phyloP scores from a whole-genome alignment of 2,329 filamentous ascomycete species.

The Dryadomyces quercivorus region DNA sequence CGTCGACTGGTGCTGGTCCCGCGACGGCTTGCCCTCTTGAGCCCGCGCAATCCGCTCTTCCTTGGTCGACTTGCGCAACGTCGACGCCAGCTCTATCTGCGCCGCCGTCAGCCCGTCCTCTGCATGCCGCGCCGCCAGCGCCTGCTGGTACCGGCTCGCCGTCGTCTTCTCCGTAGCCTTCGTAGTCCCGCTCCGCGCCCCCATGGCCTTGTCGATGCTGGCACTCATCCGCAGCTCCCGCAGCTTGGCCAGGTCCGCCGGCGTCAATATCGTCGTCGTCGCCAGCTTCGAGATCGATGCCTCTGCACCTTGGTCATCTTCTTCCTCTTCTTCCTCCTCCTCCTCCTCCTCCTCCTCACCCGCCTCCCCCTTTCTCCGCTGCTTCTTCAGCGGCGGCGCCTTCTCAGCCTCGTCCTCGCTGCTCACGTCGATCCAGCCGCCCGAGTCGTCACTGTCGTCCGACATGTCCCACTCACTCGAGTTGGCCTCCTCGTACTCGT shows the following conservation, averaged over 20 bases:
- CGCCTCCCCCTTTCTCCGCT: conserved; percentile 17
- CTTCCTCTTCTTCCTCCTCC: conserved; percentile 20
- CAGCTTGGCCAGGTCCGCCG: conserved; percentile 90
- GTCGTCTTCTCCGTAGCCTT: conserved; percentile 1
- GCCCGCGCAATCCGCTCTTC: conserved; percentile 80
- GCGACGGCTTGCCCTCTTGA: conserved; percentile 66
- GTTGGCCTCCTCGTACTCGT: conserved; percentile 41
- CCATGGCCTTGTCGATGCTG: conserved; percentile 53
- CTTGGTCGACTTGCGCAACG: conserved; percentile 72
- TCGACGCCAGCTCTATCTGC: conserved; percentile 79
- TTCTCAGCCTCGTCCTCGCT: conserved; percentile 76
- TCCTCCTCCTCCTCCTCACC: conserved; percentile 17
- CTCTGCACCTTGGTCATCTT: conserved; percentile 33
- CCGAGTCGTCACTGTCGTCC: conserved; percentile 54
- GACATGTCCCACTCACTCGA: conserved; percentile 52
- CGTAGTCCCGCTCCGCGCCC: conserved; percentile 9
- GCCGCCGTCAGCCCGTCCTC: conserved; percentile 86
- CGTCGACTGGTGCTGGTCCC: conserved; percentile 73
- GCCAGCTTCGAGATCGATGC: conserved; percentile 56
- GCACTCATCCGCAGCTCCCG: conserved; percentile 71
- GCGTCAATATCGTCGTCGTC: conserved; percentile 89
- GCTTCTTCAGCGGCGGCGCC: conserved; percentile 46
- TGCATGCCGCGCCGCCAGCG: conserved; percentile 49
- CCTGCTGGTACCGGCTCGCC: conserved; percentile 32
- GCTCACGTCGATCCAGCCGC: conserved; percentile 87